Base-by-base conservation (phyloP, 257 asterid species). In the Plectranthus barbatus region DNA sequence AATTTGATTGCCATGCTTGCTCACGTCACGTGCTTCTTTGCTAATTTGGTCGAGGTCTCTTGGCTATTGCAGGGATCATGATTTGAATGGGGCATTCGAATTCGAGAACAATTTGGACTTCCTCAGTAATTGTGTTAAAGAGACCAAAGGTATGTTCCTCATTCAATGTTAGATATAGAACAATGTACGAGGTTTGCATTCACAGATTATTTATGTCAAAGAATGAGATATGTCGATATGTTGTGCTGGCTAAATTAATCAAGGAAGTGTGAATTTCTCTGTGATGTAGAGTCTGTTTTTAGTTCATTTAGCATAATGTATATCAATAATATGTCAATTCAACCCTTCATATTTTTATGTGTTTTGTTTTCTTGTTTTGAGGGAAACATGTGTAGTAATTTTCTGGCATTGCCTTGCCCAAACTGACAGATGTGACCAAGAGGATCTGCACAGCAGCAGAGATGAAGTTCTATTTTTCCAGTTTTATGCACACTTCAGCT, bases 371-470 rank as follows among this genome's bases (percentile, higher is more conserved):
- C n/a, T n/a, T n/a, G n/a, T n/a, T n/a, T n/a, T n/a, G n/a, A n/a
- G n/a, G n/a, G n/a, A n/a, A n/a, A n/a, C n/a, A n/a, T n/a, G n/a
- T n/a, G 37, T 58, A 62, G 44, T 46, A 57, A 60, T 79, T n/a
- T 26, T 39, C 31, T 64, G 58, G 76, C 56, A 55, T 42, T 76
- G 36, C 41, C 36, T 74, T 68, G 46, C 64, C 72, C 46, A 55
- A 77, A 64, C 70, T 48, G 51, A 82, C 97, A 93, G 99, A 87
- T 78, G 88, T 85, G 40, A 79, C 88, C 23, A 84, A 83, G 77
- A 77, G 97, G 70, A 72, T 93, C 34, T 93, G 99, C 72, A 90
- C 95, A 54, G 95, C 97, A 61, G 99, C 99, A 40, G 99, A 90
- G 77, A 90, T 87, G 91, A 84, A 86, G 80, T 83, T 84, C 76